Evolutionary conservation across 2,329 filamentous ascomycete genomes (phyloP).

Genomic region (Colletotrichum kahawae): DNA sequence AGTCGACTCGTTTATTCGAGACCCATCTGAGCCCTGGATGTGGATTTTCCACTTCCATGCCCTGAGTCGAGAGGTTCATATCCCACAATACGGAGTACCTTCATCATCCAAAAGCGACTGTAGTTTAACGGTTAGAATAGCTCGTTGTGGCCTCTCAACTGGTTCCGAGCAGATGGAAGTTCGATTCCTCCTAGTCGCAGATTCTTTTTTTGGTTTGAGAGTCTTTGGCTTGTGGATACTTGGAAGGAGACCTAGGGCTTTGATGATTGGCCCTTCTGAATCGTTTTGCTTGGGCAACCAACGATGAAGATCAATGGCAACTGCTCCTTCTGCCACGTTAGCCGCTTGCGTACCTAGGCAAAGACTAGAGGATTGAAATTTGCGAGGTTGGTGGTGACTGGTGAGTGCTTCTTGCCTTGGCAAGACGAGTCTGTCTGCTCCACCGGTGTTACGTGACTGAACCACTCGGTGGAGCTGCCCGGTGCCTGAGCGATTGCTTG

Average conservation of each 20-base stretch:
- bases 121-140: conserved; percentile 14
- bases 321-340: background rate
- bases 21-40: background rate
- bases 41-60: background rate
- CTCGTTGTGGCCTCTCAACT: conserved; percentile 12
- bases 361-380: background rate
- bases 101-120: background rate
- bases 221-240: background rate
- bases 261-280: background rate
- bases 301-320: background rate
- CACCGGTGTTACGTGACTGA: background rate
- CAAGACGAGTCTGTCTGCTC: background rate
- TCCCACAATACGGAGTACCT: background rate
- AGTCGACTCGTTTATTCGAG: background rate
- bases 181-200: conserved; percentile 8
- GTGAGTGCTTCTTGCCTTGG: background rate
- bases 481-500: background rate
- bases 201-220: background rate
- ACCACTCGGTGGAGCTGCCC: background rate
- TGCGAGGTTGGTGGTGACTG: background rate
- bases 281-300: background rate
- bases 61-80: background rate
- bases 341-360: background rate
- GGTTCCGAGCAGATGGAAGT: conserved; percentile 15
- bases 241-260: background rate